Percentiles rank a stretch among this genome's conserved stretches.
phyloP scores from a whole-genome alignment of 768 basidiomycete genomes.

The Mycena galopus region DNA sequence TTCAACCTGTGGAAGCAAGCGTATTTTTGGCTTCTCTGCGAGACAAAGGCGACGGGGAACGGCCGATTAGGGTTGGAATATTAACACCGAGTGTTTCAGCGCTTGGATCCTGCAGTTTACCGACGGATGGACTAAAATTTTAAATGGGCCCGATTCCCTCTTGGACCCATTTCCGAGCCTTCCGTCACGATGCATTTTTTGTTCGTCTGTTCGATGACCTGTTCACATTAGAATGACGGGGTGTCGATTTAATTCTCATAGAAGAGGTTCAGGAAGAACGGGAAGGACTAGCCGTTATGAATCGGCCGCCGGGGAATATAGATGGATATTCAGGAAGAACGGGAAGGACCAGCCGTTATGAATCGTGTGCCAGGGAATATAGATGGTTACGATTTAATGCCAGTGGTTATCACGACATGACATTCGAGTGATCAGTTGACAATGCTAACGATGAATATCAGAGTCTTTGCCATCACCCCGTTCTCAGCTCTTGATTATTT shows the following conservation, averaged over 20 bases:
- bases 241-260: conserved; percentile 86
- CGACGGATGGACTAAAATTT: conserved; percentile 59
- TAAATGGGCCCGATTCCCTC: too few relatives aligned
- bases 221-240: conserved; percentile 79
- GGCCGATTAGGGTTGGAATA: conserved; percentile 70
- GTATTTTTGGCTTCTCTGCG: conserved; percentile 61
- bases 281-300: conserved; percentile 91
- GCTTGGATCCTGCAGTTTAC: conserved; percentile 52
- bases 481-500: too few relatives aligned
- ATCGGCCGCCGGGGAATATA: too few relatives aligned
- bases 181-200: conserved; percentile 81
- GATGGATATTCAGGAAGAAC: too few relatives aligned
- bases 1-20: conserved; percentile 45
- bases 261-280: conserved; percentile 86
- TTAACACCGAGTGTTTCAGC: conserved; percentile 72
- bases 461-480: too few relatives aligned
- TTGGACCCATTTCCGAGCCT: conserved; percentile 68
- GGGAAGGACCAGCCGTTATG: too few relatives aligned
- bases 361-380: too few relatives aligned
- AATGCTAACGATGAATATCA: too few relatives aligned
- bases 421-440: too few relatives aligned
- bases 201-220: conserved; percentile 92
- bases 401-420: too few relatives aligned
- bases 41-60: conserved; percentile 21
- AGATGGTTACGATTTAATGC: too few relatives aligned